Base-by-base conservation (phyloP, 164 flowering plant genomes). In the Cinnamomum chago region DNA sequence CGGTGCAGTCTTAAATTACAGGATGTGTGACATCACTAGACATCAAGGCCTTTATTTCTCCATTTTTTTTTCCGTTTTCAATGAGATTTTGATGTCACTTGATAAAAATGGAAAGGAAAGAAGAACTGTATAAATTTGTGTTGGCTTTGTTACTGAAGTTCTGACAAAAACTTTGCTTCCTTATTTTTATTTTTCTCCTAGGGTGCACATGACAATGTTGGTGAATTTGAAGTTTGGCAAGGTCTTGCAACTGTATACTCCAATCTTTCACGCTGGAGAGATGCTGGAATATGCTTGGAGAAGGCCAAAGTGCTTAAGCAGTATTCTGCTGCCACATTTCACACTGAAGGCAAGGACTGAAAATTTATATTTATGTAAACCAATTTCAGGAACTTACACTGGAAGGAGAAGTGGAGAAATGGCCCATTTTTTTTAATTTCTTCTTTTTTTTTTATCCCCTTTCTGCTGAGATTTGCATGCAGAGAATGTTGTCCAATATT, bases 221-320 rank as follows among this genome's bases (percentile, higher is more conserved):
- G 82, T 73, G 99, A 95, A 73, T 89, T 83, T 84, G 97, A 95
- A 84, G 94, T 93, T 71, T 95, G 99, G 99, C 91, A 87, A 73
- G 98, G 89, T 66, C 92, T 95, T 52, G 95, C 98, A 65, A 85
- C 82, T 73, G 76, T 95, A 40, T 95, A 95, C 80, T 87, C 97
- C 65, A 87, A 88, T 72, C 98, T 95, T 80, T 87, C 91, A 12
- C 89, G 88, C 77, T 92, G 97, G 97, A 88, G 83, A 71, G 99
- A 95, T 84, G 95, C 88, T 27, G 99, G 92, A 76, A 76, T 90
- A 77, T 95, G 99, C 81, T 80, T 95, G 87, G 88, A 78, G 17
- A 95, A 95, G 85, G 97, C 93, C 70, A 85, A 82, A 79, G 85
- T 85, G n/a, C 80, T 92, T 72, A 88, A 84, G 71, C 84, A 75